Evolutionary conservation across 768 basidiomycete genomes (phyloP).

Genomic region (Chiua virens): DNA sequence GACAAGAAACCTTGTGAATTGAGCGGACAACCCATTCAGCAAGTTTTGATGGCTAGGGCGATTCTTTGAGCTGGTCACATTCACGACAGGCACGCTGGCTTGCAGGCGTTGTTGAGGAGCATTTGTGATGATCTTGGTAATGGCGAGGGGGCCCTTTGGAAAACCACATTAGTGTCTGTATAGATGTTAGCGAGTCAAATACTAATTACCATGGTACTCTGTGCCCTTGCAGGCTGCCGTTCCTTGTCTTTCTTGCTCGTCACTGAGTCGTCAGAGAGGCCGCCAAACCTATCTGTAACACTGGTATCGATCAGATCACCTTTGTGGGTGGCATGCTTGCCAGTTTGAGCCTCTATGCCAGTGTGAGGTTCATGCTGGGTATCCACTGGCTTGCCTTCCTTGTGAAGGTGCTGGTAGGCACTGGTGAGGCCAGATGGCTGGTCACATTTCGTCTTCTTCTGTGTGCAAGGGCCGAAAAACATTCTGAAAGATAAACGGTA

Average conservation of each 20-base stretch:
- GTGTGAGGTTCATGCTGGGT: too few relatives aligned
- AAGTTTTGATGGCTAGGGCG: background rate
- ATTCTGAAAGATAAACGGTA: background rate
- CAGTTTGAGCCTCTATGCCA: too few relatives aligned
- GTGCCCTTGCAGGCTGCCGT: background rate
- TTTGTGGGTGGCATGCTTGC: too few relatives aligned
- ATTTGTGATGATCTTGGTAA: background rate
- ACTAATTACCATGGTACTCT: background rate
- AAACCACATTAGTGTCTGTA: background rate
- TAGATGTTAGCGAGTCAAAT: background rate
- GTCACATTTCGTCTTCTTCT: background rate
- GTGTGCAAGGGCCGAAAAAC: background rate
- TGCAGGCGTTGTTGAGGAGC: background rate
- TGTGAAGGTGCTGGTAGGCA: background rate
- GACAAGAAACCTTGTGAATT: background rate
- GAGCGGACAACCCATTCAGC: background rate
- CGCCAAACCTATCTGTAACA: background rate
- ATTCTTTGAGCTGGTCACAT: background rate
- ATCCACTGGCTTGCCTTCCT: background rate
- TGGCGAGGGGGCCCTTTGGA: background rate
- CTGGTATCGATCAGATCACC: background rate
- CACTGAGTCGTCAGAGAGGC: background rate
- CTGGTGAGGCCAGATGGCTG: background rate
- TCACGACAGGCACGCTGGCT: background rate
- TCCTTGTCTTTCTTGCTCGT: background rate